These are phyloP conservation scores for Alectoria sarmentosa DNA, from an alignment of 495 filamentous ascomycete genomes.

Conservation along the genomic window DNA sequence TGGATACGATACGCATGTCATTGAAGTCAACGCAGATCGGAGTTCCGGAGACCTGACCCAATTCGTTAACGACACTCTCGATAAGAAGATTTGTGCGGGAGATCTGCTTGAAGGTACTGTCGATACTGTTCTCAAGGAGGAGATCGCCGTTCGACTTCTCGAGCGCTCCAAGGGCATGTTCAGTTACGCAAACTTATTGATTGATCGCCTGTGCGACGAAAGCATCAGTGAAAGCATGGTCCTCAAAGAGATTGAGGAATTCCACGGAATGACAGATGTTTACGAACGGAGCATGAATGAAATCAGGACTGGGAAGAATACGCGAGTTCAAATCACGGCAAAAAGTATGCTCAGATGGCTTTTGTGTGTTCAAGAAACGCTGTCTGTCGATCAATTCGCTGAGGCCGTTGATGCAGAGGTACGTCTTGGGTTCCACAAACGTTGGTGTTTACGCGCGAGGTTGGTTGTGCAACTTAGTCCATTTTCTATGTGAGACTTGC, in stretches of 20 bases:
- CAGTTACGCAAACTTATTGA: slow-evolving; percentile 5
- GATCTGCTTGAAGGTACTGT: slow-evolving; percentile 15
- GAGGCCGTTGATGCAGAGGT: slow-evolving; percentile 6
- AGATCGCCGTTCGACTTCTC: slow-evolving; percentile 5
- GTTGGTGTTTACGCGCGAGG: neutral
- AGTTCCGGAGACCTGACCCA: slow-evolving; percentile 9
- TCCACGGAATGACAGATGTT: slow-evolving; percentile 2
- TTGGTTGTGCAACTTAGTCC: neutral
- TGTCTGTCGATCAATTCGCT: neutral
- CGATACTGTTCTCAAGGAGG: slow-evolving; percentile 6
- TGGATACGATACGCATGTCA: slow-evolving; percentile 1
- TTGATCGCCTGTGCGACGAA: slow-evolving; percentile 12
- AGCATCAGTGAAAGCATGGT: slow-evolving; percentile 7
- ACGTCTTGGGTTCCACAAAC: neutral
- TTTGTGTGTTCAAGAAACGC: slow-evolving; percentile 13
- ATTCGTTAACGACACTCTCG: slow-evolving; percentile 7
- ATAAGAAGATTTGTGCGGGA: neutral
- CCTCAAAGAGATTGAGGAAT: slow-evolving; percentile 9
- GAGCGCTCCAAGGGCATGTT: slow-evolving; percentile 12
- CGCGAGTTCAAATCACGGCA: slow-evolving; percentile 4
- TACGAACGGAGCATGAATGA: slow-evolving; percentile 12
- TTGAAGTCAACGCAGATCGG: slow-evolving; percentile 13
- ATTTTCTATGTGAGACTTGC: neutral
- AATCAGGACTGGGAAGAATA: slow-evolving; percentile 6
- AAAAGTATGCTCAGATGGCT: slow-evolving; percentile 14